Conservation (phyloP, 2,329 filamentous ascomycete species). For the Talaromyces albobiverticillius region DNA sequence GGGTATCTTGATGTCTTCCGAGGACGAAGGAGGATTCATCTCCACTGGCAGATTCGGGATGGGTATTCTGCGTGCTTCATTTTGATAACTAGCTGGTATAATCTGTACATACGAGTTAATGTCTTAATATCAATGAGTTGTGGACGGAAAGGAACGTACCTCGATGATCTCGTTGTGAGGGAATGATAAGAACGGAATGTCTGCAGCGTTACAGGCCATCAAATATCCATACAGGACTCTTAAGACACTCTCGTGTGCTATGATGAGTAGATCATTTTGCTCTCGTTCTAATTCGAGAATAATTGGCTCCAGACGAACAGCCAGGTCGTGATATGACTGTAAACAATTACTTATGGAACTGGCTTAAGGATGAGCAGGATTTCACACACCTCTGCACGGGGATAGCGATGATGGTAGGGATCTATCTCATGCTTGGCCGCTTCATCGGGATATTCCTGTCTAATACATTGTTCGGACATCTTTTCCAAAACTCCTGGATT, state of each 20-base stretch:
- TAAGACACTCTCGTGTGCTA: slow-evolving; percentile 96
- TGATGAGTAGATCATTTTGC: slow-evolving; percentile 95
- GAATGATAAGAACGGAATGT: slow-evolving; percentile 90
- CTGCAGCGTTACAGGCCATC: slow-evolving; percentile 95
- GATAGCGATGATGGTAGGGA: slow-evolving; percentile 95
- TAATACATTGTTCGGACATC: slow-evolving; percentile 79
- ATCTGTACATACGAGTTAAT: slow-evolving; percentile 54
- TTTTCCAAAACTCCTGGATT: slow-evolving; percentile 96
- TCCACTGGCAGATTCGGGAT: slow-evolving; percentile 67
- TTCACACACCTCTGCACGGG: slow-evolving; percentile 74
- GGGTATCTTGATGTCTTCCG: slow-evolving; percentile 77
- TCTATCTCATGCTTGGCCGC: slow-evolving; percentile 89
- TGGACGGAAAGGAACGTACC: slow-evolving; percentile 42
- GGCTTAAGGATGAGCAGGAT: neutral
- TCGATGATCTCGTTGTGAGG: slow-evolving; percentile 97
- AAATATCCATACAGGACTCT: slow-evolving; percentile 95
- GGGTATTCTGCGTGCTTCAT: slow-evolving; percentile 85
- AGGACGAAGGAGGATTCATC: slow-evolving; percentile 72
- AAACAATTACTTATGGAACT: slow-evolving; percentile 5
- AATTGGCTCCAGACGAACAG: slow-evolving; percentile 95
- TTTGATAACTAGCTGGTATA: slow-evolving; percentile 95
- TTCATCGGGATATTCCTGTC: slow-evolving; percentile 81
- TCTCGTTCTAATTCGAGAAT: slow-evolving; percentile 96
- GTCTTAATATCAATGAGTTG: neutral
- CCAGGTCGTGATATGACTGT: slow-evolving; percentile 95